Percentiles rank a stretch among this genome's conserved stretches.
phyloP scores from a whole-genome alignment of 1,139 yeast genomes.

The Insectozyma bohioensis region DNA sequence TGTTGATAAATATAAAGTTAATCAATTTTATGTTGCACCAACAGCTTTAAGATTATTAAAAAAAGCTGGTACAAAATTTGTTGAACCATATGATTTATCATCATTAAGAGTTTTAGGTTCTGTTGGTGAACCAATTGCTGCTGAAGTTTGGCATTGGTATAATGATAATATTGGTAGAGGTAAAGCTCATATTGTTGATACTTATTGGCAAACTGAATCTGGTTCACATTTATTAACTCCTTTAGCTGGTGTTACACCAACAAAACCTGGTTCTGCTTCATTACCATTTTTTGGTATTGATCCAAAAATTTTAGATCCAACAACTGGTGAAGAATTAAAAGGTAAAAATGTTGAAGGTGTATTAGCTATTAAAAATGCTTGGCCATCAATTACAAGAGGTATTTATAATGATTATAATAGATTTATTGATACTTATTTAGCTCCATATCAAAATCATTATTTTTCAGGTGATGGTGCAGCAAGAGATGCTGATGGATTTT shows the following conservation, averaged over 20 bases:
- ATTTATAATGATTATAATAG: slow-evolving; percentile 70
- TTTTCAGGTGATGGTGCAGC: slow-evolving; percentile 86
- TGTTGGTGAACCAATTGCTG: slow-evolving; percentile 92
- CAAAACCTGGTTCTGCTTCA: slow-evolving; percentile 79
- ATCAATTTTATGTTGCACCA: slow-evolving; percentile 88
- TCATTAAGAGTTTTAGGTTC: slow-evolving; percentile 76
- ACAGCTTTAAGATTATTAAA: slow-evolving; percentile 82
- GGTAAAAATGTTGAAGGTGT: slow-evolving; percentile 74
- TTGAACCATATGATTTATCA: slow-evolving; percentile 63
- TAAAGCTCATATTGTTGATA: slow-evolving; percentile 72
- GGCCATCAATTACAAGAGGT: slow-evolving; percentile 83
- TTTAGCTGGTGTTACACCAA: slow-evolving; percentile 69
- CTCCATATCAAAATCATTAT: slow-evolving; percentile 67
- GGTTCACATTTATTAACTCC: slow-evolving; percentile 76
- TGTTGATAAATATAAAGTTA: slow-evolving; percentile 72
- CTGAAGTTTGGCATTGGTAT: slow-evolving; percentile 94
- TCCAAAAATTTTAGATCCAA: slow-evolving; percentile 69
- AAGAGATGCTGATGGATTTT: slow-evolving; percentile 72
- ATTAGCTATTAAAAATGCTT: slow-evolving; percentile 63
- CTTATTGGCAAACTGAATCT: slow-evolving; percentile 85
- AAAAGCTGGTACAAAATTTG: slow-evolving; percentile 73
- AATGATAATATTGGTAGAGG: slow-evolving; percentile 75
- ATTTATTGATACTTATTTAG: slow-evolving; percentile 68
- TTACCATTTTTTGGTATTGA: slow-evolving; percentile 77
- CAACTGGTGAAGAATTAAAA: slow-evolving; percentile 62